Base-by-base conservation (phyloP, 106 monocot genomes). In the Platanthera zijinensis region DNA sequence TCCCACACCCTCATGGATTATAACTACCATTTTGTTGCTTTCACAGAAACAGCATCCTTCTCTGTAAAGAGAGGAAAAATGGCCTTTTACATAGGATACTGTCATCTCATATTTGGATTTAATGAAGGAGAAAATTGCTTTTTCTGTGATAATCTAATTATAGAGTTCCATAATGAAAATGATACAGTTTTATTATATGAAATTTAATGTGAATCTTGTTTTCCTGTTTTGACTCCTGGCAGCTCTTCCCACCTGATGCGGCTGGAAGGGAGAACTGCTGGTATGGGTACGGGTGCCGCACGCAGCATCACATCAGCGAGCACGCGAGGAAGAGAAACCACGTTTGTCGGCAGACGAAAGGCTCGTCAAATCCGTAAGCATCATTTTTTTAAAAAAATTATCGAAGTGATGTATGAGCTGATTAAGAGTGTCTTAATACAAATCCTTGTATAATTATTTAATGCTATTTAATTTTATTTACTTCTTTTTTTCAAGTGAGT, bases 311-410 rank as follows among this genome's bases (percentile, higher is more conserved):
- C 77, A 94, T 77, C 69, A 45, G n/a, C 7, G 99, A 86, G 12
- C 99, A 99, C 77, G 99, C 99, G 45, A 75, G 57, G 77, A 94
- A 88, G 76, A 84, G 85, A 77, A 99, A 99, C 76, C 99, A 99
- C 64, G 99, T 99, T 21, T 99, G 99, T 71, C 92, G 90, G 46
- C 99, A 94, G 59, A 94, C 94, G 3, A 88, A 94, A 32, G 66
- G 66, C 25, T 4, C 5, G 5, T 4, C 5, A 10, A 25, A 3
- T 64, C 22, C 64, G 28, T 64, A 10, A 14, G 5, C 64, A 25
- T 64, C 10, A 64, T 13, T 3, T 10, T 53, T 53, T 13, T 53
- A 53, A 6, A 10, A 52, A 52, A 53, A 10, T 53, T 53, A 53
- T 53, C 52, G 4, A 53, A 53, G 52, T 53, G 11, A 53, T 13